Evolutionary conservation across 495 filamentous ascomycete genomes (phyloP), one percentile per base, ranked within the genome.

Genomic region (Neurospora sp.): DNA sequence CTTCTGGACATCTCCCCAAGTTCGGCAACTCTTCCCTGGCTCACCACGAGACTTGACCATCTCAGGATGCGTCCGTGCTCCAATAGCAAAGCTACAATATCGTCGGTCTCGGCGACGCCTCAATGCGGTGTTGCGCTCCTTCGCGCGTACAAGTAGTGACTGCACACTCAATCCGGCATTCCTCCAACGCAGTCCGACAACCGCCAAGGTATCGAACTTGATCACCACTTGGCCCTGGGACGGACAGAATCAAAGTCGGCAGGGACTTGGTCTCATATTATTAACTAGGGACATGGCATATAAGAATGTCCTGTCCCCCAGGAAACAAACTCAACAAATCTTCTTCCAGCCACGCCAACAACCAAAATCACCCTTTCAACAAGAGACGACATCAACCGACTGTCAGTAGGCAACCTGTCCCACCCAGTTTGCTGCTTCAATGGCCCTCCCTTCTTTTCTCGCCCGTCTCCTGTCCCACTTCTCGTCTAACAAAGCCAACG

Each of bases 121-220:
- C 53, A 18, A 65, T 65, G 53, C 53, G 2, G 53, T 65, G 53
- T 65, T 65, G 53, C 53, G 22, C 53, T 61, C 10, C 22, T 61
- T 61, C 53, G 53, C 53, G 53, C 27, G 53, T 65, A 31, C 27
- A 31, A 31, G 27, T 31, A 65, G 22, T 65, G 53, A 18, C 53
- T 65, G 53, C 69, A 70, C 37, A 71, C 71, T 74, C 81, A 71
- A 72, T 74, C 82, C 83, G 83, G 83, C 79, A 77, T 83, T 75
- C 80, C 83, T 85, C 83, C 83, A 85, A 83, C 81, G 76, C 78
- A 78, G 82, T 85, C 82, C 82, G 82, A 79, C 20, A 73, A 78
- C 72, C 74, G 74, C 69, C 39, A 72, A 69, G 35, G 22, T 61
- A 37, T 72, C 27, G 65, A 53, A 70, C 40, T 16, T 41, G 22